Conservation (phyloP, 495 filamentous ascomycete genomes). For the Podospora pseudocomata region DNA sequence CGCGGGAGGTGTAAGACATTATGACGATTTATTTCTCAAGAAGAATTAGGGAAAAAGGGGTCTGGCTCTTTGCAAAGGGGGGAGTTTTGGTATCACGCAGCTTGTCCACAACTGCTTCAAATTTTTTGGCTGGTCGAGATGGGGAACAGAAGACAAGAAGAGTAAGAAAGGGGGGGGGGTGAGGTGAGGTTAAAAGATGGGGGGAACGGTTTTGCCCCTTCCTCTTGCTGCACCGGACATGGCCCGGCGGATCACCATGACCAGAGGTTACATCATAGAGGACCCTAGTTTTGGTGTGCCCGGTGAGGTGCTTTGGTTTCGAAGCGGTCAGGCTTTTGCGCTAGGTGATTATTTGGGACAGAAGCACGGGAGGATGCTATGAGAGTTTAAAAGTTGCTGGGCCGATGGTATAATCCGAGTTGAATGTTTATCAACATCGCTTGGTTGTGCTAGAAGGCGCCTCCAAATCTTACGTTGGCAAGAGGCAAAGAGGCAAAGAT, state of each 20-base stretch:
- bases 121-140: not conserved
- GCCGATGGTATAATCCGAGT: not conserved
- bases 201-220: not conserved
- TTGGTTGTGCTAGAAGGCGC: no score
- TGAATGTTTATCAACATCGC: not conserved
- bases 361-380: not conserved
- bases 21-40: not conserved
- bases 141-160: not conserved
- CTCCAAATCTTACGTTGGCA: no score
- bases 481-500: no score
- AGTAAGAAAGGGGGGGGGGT: not conserved
- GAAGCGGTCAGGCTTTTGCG: not conserved
- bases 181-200: not conserved
- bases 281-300: not conserved
- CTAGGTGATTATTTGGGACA: not conserved
- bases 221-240: not conserved
- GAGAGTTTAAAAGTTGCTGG: not conserved
- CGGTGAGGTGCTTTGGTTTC: no score
- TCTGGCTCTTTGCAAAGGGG: not conserved
- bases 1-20: slow-evolving; percentile 13
- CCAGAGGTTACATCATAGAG: not conserved
- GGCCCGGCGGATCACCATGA: not conserved
- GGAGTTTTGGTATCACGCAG: not conserved
- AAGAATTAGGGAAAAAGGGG: not conserved
- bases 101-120: not conserved